phyloP scores from a whole-genome alignment of 345 rosid genomes.

The Salix viminalis region DNA sequence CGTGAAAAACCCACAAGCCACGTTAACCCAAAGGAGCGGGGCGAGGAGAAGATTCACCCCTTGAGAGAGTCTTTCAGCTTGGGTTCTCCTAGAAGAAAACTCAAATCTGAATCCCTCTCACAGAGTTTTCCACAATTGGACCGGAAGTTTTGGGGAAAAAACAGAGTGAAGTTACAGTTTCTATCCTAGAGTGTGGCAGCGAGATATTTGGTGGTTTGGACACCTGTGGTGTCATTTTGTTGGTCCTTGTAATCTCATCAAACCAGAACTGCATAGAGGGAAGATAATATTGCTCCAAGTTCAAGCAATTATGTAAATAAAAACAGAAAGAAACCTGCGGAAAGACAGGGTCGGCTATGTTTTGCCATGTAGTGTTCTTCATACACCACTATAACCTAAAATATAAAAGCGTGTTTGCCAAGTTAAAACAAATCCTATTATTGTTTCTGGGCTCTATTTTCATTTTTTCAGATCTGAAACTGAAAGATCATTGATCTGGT shows the following conservation, averaged over 20 bases:
- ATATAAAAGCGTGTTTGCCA: background rate
- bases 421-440: background rate
- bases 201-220: conserved; percentile 17
- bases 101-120: conserved; percentile 13
- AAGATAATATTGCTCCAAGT: conserved; percentile 18
- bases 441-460: background rate
- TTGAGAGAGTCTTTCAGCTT: conserved; percentile 26
- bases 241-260: conserved; percentile 18
- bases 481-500: background rate
- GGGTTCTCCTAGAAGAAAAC: conserved; percentile 39
- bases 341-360: conserved; percentile 17
- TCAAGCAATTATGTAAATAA: conserved; percentile 24
- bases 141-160: conserved; percentile 13
- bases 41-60: background rate
- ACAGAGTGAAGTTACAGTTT: conserved; percentile 9
- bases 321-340: background rate
- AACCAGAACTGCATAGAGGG: conserved; percentile 13
- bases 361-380: conserved; percentile 24
- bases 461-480: background rate
- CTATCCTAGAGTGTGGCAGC: conserved; percentile 14
- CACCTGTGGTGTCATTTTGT: conserved; percentile 21
- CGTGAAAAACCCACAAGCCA: conserved; percentile 17
- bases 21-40: conserved; percentile 12
- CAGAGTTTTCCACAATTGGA: background rate
- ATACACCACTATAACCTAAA: conserved; percentile 13